phyloP scores from a whole-genome alignment of 495 filamentous ascomycete genomes.

The Physcia stellaris region DNA sequence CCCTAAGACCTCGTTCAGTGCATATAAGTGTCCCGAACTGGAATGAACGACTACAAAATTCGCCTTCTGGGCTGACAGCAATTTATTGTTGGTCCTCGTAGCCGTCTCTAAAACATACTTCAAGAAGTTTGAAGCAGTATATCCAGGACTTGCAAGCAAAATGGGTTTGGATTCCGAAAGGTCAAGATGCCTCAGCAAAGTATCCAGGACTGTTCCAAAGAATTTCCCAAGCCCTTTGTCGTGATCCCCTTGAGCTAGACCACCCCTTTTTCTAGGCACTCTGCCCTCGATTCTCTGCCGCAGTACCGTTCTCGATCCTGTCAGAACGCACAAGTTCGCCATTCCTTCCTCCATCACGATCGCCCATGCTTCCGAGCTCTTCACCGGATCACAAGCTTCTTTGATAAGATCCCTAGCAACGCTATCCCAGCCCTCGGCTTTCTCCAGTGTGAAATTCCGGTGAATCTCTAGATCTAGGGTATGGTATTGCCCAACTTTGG shows the following conservation, averaged over 20 bases:
- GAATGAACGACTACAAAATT: slow-evolving; percentile 69
- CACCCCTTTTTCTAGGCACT: slow-evolving; percentile 63
- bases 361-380: slow-evolving; percentile 62
- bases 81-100: slow-evolving; percentile 48
- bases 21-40: slow-evolving; percentile 70
- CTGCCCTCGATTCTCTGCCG: slow-evolving; percentile 75
- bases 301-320: slow-evolving; percentile 77
- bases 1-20: slow-evolving; percentile 72
- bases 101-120: slow-evolving; percentile 66
- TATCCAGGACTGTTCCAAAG: slow-evolving; percentile 62
- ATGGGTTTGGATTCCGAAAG: slow-evolving; percentile 38
- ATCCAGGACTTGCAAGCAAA: slow-evolving; percentile 83
- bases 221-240: slow-evolving; percentile 67
- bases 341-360: slow-evolving; percentile 91
- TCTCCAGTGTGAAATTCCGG: slow-evolving; percentile 73
- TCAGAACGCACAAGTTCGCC: slow-evolving; percentile 88
- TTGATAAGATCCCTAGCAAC: slow-evolving; percentile 65
- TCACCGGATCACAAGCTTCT: slow-evolving; percentile 62
- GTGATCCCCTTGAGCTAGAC: slow-evolving; percentile 44
- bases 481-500: slow-evolving; percentile 73
- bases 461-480: slow-evolving; percentile 84
- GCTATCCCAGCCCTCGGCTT: slow-evolving; percentile 77
- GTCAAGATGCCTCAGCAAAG: slow-evolving; percentile 66
- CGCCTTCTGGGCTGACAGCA: slow-evolving; percentile 46
- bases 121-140: slow-evolving; percentile 67